Base-by-base conservation (phyloP, 345 rosid species). In the Lenwebbia sp. region DNA sequence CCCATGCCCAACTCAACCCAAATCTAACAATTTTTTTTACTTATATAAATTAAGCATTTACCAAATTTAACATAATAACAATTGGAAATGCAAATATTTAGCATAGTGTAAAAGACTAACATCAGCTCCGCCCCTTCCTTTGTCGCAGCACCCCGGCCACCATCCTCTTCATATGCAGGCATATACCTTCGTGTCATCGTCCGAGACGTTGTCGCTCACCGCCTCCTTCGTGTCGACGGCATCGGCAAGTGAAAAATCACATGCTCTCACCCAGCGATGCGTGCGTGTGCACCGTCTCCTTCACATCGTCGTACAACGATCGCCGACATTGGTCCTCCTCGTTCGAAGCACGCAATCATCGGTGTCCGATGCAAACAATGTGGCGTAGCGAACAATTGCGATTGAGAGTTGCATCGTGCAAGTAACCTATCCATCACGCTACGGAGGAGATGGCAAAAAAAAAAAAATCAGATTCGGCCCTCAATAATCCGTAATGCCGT, bases 201-300 rank as follows among this genome's bases (percentile, higher is more conserved):
- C 75, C 75, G 2, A 1, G 40, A 62, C 1, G 19, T 28, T 52
- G 33, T 1, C 0, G 8, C 30, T 2, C 13, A 30, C 28, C 2
- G 19, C 65, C 17, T 58, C 70, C 15, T 57, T 0, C 30, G 0
- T 25, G 62, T 11, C 28, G 13, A 57, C 7, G 0, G 0, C 62
- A 2, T 26, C 62, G n/a, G 13, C 15, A 26, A 22, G 7, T 0
- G 30, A 57, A 57, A 26, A 57, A 25, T 15, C 62, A 57, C 30
- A 0, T 26, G 30, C 30, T 57, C 30, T 26, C 26, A 13, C 62
- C 30, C 15, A 1, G 62, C 15, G 8, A 56, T 10, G 6, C 13
- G 25, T 41, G 44, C 44, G 44, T 28, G 15, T 3, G 4, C 62
- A 57, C 26, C 62, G 1, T 57, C 62, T 25, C 62, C 14, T 1